These are phyloP conservation scores for Salisapilia sapeloensis DNA, from an alignment of 352 stramenopile genomes.

Conservation along the genomic window DNA sequence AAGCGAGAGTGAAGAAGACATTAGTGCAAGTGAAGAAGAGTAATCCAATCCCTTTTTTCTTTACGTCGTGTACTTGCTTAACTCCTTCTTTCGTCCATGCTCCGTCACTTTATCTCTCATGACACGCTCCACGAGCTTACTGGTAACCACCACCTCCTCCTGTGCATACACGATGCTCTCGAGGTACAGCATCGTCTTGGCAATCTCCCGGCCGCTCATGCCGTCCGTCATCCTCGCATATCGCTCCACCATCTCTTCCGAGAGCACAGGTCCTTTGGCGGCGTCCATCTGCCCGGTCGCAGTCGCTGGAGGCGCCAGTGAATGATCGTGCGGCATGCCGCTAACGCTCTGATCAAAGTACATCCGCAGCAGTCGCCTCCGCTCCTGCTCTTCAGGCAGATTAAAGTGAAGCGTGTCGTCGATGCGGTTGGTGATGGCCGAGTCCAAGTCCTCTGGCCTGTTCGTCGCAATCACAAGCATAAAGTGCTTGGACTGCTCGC, in stretches of 20 bases:
- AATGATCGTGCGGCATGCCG: constrained; percentile 3
- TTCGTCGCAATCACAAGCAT: constrained; percentile 79
- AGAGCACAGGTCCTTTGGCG: constrained; percentile 1
- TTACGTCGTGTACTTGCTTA: constrained; percentile 23
- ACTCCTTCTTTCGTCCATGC: constrained; percentile 43
- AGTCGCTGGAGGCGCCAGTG: neutral
- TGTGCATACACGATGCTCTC: constrained; percentile 71
- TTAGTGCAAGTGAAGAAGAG: no score
- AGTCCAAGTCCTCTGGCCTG: constrained; percentile 61
- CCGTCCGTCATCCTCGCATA: constrained; percentile 41
- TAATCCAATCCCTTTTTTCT: constrained; percentile 1
- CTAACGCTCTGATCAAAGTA: constrained; percentile 51
- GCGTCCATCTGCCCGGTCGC: neutral
- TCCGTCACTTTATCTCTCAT: constrained; percentile 57
- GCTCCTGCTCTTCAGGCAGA: constrained; percentile 38
- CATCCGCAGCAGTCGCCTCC: constrained; percentile 43
- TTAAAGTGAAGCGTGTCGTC: constrained; percentile 74
- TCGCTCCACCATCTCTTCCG: constrained; percentile 11
- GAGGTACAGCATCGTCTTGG: constrained; percentile 77
- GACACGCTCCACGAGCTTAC: constrained; percentile 32
- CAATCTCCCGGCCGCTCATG: constrained; percentile 77
- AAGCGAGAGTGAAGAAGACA: no score
- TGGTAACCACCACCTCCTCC: constrained; percentile 29
- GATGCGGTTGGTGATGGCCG: constrained; percentile 60
- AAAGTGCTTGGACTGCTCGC: constrained; percentile 46